Base-by-base conservation (phyloP, 192 early-diverging fungal species). In the Phlyctochytrium planicorne region DNA sequence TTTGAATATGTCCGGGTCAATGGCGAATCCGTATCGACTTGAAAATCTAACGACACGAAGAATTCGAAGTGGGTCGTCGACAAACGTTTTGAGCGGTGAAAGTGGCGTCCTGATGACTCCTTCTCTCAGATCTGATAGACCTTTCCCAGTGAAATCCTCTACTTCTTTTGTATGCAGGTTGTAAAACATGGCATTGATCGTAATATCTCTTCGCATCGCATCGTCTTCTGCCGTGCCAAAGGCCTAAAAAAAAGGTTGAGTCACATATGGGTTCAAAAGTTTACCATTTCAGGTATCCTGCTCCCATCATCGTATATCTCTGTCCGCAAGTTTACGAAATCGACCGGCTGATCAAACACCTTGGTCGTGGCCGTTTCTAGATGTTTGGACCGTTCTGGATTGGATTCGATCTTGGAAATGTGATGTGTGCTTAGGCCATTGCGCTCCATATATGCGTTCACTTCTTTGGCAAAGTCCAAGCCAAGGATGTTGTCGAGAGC, bases 111-210 rank as follows among this genome's bases (percentile, higher is more conserved):
- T 78, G 37, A 99, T 84, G 20, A 89, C 59, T 16, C 92, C 89
- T 4, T 77, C 62, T 3, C 52, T 50, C 60, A 99, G 72, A 70
- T 99, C 97, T 0, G 72, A 52, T 0, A 96, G 55, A 20, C 97
- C 71, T 20, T 33, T 29, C n/a, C 80, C 77, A 1, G 92, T 96
- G 62, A 88, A 94, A 75, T 98, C 95, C 79, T 98, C 95, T 4
- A 98, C 90, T 33, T 75, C 3, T 0, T 74, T 61, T 0, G 93
- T 92, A 64, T 93, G 88, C 14, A 99, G 84, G 76, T 99, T 99
- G 80, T 95, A 99, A 62, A 99, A 97, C 53, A 99, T 80, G 16
- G 95, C 89, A 68, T 99, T 99, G 73, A 99, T 95, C 27, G 97
- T 99, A 14, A 89, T 94, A 74, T 99, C 97, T n/a, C 97, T 84